These are phyloP conservation scores for Paracoccidioides lutzii DNA, from an alignment of 2,329 filamentous ascomycete genomes.

Conservation along the genomic window DNA sequence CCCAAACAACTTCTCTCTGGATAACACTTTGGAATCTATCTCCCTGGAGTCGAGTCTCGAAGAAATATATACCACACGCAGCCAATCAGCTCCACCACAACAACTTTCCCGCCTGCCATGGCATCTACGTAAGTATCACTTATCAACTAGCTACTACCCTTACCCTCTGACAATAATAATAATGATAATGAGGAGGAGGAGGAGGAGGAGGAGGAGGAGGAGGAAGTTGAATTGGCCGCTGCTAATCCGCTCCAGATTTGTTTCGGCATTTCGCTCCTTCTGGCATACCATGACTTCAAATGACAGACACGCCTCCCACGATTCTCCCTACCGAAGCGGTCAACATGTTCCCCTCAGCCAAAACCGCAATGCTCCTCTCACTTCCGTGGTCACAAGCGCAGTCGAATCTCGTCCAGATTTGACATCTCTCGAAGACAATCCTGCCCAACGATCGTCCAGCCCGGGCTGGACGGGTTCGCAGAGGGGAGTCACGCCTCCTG, in stretches of 20 bases:
- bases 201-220: too few relatives aligned
- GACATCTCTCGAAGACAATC: constrained; percentile 65
- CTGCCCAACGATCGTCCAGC: constrained; percentile 42
- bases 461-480: constrained; percentile 45
- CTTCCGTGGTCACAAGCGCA: constrained; percentile 72
- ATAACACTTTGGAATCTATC: neutral
- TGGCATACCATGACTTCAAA: constrained; percentile 83
- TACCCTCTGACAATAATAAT: neutral
- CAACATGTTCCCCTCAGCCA: constrained; percentile 80
- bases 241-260: constrained; percentile 38
- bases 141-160: neutral
- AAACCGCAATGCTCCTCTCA: constrained; percentile 67
- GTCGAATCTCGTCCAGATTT: constrained; percentile 80
- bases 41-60: too few relatives aligned
- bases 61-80: neutral
- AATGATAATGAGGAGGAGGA: too few relatives aligned
- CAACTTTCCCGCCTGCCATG: constrained; percentile 2
- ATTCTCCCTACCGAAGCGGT: constrained; percentile 85
- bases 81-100: neutral
- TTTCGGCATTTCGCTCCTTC: constrained; percentile 69
- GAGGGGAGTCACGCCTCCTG: constrained; percentile 42
- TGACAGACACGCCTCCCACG: constrained; percentile 76
- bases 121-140: constrained; percentile 4
- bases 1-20: neutral
- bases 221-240: neutral